Base-by-base conservation (phyloP, 306 rosid genomes). In the Cicer pinnatifidum region DNA sequence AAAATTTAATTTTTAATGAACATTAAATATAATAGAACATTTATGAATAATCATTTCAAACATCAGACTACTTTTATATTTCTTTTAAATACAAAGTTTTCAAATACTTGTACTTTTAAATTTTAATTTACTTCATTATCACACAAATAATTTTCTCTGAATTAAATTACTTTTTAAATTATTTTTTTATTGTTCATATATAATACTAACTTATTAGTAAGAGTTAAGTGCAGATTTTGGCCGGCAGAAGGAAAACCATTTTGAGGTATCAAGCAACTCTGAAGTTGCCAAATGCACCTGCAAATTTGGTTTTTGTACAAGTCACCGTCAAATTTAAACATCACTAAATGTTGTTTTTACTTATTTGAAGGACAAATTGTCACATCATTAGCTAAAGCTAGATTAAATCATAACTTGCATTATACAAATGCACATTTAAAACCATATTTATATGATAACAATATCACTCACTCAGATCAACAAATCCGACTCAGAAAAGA, bases 391-490 rank as follows among this genome's bases (percentile, higher is more conserved):
- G 8, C 48, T 38, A 37, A 71, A 71, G 28, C 53, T 43, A 51
- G 33, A 71, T 40, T 71, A 70, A 37, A 40, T 70, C n/a, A 70
- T 54, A 40, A 16, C 15, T 40, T 64, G 51, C 9, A 64, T 64
- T 50, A 41, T 64, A 64, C 69, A 64, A 40, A 61, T 54, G 53
- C 11, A 39, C 46, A 72, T 45, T 58, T 44, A 59, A 72, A 73
- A 46, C 19, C 70, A 15, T 38, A 35, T 47, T 10, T 45, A 47
- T 12, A 59, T 41, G 62, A 37, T 9, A 8, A 76, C 38, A 63
- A 45, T 8, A 46, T 38, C 50, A 46, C 4, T 70, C 46, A 53
- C 60, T 65, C 61, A 67, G 60, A 75, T 17, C 51, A 62, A 62
- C 47, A 65, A 46, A 58, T 52, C 45, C 5, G n/a, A 23, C 50